A percentile compares a stretch with the other conserved stretches of the same genome.
Conservation (phyloP, 2,329 filamentous ascomycete genomes). For the Immersiporthe knoxdaviesiana region DNA sequence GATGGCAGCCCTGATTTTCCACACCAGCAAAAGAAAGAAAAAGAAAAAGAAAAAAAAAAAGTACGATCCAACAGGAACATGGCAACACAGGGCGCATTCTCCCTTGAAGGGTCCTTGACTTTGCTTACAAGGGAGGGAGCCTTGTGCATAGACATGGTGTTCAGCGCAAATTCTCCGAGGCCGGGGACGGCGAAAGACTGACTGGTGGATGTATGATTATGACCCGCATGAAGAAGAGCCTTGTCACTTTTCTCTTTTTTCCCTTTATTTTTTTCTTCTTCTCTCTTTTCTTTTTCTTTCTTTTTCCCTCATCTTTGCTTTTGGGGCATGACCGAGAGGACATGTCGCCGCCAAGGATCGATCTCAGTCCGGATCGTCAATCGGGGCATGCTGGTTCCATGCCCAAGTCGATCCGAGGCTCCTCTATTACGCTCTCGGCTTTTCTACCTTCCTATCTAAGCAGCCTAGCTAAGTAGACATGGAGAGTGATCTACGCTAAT, state of each 20-base stretch:
- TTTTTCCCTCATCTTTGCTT: not conserved
- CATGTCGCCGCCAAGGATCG: not conserved
- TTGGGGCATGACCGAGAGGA: not conserved
- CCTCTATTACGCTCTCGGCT: not conserved
- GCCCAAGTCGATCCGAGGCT: constrained; percentile 6
- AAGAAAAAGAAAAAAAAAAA: too few relatives aligned
- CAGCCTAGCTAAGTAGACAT: not conserved
- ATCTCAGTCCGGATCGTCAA: not conserved
- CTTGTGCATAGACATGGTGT: constrained; percentile 3
- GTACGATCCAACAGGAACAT: not conserved
- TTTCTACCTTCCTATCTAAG: constrained; percentile 13
- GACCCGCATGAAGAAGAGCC: not conserved
- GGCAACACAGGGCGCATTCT: not conserved
- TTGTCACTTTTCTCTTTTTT: not conserved
- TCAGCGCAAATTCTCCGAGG: not conserved
- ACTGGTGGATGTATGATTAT: not conserved
- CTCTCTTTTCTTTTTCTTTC: not conserved
- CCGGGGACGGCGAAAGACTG: not conserved
- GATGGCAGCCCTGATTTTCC: not conserved
- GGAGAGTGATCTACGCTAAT: not conserved
- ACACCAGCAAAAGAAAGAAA: too few relatives aligned
- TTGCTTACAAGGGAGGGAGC: not conserved
- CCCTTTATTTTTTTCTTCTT: not conserved
- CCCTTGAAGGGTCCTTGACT: not conserved
- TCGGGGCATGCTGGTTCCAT: constrained; percentile 19